These are phyloP conservation scores for Umbelopsis sp. DNA, from an alignment of 192 early-diverging fungal species.

Conservation along the genomic window DNA sequence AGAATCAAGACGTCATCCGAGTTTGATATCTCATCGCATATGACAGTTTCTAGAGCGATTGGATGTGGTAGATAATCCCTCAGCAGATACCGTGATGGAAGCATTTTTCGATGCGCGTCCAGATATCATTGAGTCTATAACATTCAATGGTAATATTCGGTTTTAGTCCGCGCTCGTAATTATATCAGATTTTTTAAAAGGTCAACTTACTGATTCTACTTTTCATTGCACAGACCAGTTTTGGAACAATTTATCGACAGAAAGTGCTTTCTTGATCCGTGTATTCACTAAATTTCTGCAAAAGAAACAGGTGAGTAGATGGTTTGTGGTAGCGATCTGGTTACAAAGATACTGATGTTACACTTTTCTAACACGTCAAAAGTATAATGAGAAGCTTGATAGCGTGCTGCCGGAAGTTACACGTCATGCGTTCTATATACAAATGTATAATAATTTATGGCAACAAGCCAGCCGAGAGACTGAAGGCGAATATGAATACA, in stretches of 20 bases:
- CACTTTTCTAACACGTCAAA: constrained; percentile 7
- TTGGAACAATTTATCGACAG: constrained; percentile 57
- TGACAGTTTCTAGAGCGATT: constrained; percentile 62
- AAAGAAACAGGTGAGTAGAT: constrained; percentile 35
- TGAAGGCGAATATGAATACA: constrained; percentile 61
- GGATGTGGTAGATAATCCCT: constrained; percentile 72
- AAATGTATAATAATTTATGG: constrained; percentile 56
- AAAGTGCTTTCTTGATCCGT: constrained; percentile 51
- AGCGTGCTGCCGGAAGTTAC: constrained; percentile 71
- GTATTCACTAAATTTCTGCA: constrained; percentile 47
- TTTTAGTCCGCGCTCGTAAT: neutral
- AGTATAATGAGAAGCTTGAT: constrained; percentile 68
- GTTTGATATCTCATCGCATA: neutral
- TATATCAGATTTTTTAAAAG: neutral
- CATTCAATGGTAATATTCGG: constrained; percentile 51
- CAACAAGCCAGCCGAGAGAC: constrained; percentile 53
- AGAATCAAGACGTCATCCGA: neutral
- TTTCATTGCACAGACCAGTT: constrained; percentile 46
- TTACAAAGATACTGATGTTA: constrained; percentile 34
- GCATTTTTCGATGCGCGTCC: constrained; percentile 64
- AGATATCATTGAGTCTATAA: constrained; percentile 66
- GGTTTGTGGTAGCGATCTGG: neutral
- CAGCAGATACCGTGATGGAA: constrained; percentile 63
- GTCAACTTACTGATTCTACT: neutral
- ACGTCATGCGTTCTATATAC: constrained; percentile 54